A percentile compares a stretch with the other conserved stretches of the same genome.
Conservation (phyloP, 2,329 filamentous ascomycete genomes). For the Trichoderma sp. region DNA sequence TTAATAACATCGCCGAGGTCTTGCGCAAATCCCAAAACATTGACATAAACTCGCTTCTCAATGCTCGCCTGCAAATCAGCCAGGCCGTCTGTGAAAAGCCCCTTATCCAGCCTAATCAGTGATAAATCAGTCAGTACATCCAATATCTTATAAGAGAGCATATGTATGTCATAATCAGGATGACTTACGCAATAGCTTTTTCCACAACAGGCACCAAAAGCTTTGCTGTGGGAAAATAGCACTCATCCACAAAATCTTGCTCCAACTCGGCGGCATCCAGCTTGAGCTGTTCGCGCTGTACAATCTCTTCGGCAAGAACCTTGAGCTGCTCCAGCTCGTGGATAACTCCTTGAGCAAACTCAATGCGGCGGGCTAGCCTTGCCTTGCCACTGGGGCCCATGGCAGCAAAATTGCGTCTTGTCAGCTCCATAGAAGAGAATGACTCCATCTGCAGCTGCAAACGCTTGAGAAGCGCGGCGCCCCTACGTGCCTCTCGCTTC, state of each 20-base stretch:
- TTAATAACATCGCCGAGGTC: slow-evolving; percentile 61
- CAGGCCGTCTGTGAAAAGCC: slow-evolving; percentile 60
- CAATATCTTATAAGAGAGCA: slow-evolving; percentile 23
- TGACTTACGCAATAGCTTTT: slow-evolving; percentile 75
- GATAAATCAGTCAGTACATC: slow-evolving; percentile 41
- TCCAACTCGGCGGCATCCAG: slow-evolving; percentile 76
- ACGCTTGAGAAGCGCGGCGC: slow-evolving; percentile 88
- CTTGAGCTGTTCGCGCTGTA: slow-evolving; percentile 76
- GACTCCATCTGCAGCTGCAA: slow-evolving; percentile 94
- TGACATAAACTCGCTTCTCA: slow-evolving; percentile 61
- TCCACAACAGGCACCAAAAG: slow-evolving; percentile 78
- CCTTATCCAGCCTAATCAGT: slow-evolving; percentile 62
- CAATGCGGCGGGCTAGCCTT: slow-evolving; percentile 78
- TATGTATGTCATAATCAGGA: background rate
- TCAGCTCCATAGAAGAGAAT: slow-evolving; percentile 97
- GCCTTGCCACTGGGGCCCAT: slow-evolving; percentile 86
- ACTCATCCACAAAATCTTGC: slow-evolving; percentile 77
- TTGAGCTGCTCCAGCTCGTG: slow-evolving; percentile 78
- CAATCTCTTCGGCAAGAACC: slow-evolving; percentile 69
- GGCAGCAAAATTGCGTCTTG: slow-evolving; percentile 89
- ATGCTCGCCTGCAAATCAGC: slow-evolving; percentile 55
- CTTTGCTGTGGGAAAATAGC: slow-evolving; percentile 87
- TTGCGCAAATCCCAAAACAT: slow-evolving; percentile 59
- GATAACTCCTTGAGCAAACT: slow-evolving; percentile 79
- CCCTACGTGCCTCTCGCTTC: slow-evolving; percentile 89